Evolutionary conservation across 2,329 filamentous ascomycete species (phyloP).

Genomic region (Epicoccum nigrum): DNA sequence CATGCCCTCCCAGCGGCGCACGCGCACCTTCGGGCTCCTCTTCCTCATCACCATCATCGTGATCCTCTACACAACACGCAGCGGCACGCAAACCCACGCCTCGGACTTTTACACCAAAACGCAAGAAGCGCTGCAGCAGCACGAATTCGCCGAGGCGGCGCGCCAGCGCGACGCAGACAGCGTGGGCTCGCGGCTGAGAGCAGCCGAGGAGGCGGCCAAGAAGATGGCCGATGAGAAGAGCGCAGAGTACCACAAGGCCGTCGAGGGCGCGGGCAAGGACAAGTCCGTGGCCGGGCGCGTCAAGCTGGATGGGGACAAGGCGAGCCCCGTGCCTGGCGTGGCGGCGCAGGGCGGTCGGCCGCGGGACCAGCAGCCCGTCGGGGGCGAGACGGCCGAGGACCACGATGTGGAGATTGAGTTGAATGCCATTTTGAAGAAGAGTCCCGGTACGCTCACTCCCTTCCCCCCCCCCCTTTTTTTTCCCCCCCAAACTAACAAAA

Average conservation of each 20-base stretch:
- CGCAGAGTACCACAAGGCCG: constrained; percentile 52
- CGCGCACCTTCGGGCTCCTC: constrained; percentile 70
- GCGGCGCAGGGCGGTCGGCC: constrained; percentile 53
- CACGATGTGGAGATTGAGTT: constrained; percentile 73
- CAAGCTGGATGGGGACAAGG: constrained; percentile 52
- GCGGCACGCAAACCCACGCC: constrained; percentile 58
- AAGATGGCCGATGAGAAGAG: constrained; percentile 71
- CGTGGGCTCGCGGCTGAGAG: constrained; percentile 65
- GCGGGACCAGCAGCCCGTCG: constrained; percentile 47
- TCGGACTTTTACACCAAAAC: constrained; percentile 65
- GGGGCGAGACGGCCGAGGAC: constrained; percentile 63
- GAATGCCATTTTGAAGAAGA: constrained; percentile 79
- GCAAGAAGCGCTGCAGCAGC: constrained; percentile 56
- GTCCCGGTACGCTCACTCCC: constrained; percentile 67
- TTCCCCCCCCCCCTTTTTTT: background rate
- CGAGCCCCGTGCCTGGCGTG: constrained; percentile 47
- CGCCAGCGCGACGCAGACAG: constrained; percentile 60
- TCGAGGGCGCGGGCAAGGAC: constrained; percentile 49
- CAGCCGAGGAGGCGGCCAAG: constrained; percentile 72
- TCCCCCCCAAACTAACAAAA: constrained; percentile 14
- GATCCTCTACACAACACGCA: constrained; percentile 75
- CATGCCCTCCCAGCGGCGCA: constrained; percentile 61
- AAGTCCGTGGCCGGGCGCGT: constrained; percentile 62
- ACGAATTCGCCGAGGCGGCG: constrained; percentile 46
- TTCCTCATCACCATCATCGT: constrained; percentile 69